Conservation (phyloP, 768 basidiomycete genomes). For the Rhodotorula paludigena region DNA sequence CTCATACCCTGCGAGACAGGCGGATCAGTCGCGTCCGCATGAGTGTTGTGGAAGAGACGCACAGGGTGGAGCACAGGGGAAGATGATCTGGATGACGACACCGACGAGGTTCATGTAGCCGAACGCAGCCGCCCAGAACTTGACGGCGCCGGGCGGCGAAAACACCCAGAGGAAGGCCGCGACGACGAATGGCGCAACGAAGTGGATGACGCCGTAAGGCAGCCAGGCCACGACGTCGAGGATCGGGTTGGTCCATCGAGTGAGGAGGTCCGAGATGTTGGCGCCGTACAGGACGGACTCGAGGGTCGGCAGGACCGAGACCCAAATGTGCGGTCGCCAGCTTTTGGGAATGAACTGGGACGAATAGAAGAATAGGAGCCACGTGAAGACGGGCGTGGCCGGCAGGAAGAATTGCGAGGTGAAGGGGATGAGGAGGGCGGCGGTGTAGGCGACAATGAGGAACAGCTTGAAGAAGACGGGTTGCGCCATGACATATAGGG, state of each 20-base stretch:
- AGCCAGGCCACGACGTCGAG: conserved; percentile 94
- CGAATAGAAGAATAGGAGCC: conserved; percentile 79
- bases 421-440: conserved; percentile 71
- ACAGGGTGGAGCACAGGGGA: conserved; percentile 87
- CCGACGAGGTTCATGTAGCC: conserved; percentile 89
- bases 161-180: conserved; percentile 85
- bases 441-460: conserved; percentile 61
- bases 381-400: conserved; percentile 77
- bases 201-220: conserved; percentile 93
- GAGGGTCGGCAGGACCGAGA: conserved; percentile 86
- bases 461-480: conserved; percentile 53
- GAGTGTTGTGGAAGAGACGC: too few species aligned
- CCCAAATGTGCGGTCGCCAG: conserved; percentile 72
- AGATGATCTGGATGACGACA: conserved; percentile 76
- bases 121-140: conserved; percentile 78
- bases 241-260: conserved; percentile 83
- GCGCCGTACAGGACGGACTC: conserved; percentile 94
- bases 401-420: conserved; percentile 60
- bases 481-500: conserved; percentile 31
- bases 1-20: conserved; percentile 70
- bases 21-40: background rate
- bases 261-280: conserved; percentile 94
- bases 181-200: conserved; percentile 76
- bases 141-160: conserved; percentile 65
- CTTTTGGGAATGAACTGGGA: conserved; percentile 74